Evolutionary conservation across 805 yeast genomes (phyloP).

Genomic region (Saturnispora halmiae): DNA sequence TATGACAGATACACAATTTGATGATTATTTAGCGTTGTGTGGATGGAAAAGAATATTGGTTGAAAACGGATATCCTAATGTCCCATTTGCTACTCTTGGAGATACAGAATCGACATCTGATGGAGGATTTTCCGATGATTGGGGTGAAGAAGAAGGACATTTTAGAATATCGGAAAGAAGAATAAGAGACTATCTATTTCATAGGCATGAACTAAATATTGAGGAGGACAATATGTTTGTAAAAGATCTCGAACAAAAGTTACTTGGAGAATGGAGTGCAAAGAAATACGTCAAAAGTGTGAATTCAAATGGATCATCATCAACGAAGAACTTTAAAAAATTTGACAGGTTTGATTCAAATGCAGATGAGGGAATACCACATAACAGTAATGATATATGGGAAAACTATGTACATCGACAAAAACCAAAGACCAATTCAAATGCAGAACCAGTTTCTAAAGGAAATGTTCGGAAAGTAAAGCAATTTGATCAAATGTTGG

Average conservation of each 20-base stretch:
- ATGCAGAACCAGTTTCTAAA: background rate
- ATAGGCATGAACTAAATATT: background rate
- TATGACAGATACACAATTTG: constrained; percentile 4
- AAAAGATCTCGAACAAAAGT: background rate
- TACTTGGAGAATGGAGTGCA: background rate
- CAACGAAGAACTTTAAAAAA: constrained; percentile 2
- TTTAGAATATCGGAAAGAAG: constrained; percentile 3
- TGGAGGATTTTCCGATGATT: background rate
- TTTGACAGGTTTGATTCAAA: background rate
- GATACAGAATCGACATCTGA: background rate
- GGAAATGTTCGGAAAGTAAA: background rate
- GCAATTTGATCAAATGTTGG: constrained; percentile 4
- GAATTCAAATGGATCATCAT: background rate
- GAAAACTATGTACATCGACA: constrained; percentile 4
- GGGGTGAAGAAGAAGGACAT: constrained; percentile 7
- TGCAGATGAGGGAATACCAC: constrained; percentile 7
- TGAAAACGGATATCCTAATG: background rate
- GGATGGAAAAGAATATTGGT: constrained; percentile 4
- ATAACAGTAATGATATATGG: constrained; percentile 4
- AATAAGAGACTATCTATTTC: constrained; percentile 1
- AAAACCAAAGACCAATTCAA: background rate
- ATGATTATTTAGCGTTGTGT: constrained; percentile 1
- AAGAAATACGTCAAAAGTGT: background rate
- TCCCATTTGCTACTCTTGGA: background rate
- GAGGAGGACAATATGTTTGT: background rate